A percentile compares a stretch with the other conserved stretches of the same genome.
Evolutionary conservation across 257 asterid genomes (phyloP).

Genomic region (Striga asiatica): DNA sequence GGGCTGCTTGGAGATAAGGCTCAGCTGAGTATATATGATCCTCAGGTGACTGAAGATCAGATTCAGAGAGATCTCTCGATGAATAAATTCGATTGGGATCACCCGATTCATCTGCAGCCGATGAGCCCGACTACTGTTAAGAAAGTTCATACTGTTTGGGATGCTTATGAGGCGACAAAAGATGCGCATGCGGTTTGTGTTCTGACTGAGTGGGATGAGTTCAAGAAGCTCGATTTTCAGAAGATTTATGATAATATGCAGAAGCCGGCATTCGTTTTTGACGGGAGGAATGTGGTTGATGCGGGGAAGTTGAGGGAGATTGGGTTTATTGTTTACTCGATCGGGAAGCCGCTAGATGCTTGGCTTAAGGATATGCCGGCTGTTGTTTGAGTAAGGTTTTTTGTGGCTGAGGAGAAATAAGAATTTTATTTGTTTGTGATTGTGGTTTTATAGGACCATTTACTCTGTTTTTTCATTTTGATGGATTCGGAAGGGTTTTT

Average conservation of each 20-base stretch:
- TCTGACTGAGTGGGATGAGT: slow-evolving; percentile 70
- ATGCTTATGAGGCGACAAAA: slow-evolving; percentile 52
- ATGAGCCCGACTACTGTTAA: slow-evolving; percentile 56
- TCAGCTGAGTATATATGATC: slow-evolving; percentile 54
- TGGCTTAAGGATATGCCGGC: slow-evolving; percentile 87
- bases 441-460: too few relatives aligned
- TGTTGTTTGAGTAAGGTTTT: slow-evolving; percentile 23
- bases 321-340: slow-evolving; percentile 60
- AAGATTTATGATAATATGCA: slow-evolving; percentile 61
- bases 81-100: slow-evolving; percentile 73
- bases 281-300: slow-evolving; percentile 47
- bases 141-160: slow-evolving; percentile 50
- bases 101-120: slow-evolving; percentile 67
- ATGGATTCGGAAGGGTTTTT: too few relatives aligned
- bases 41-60: slow-evolving; percentile 62
- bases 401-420: not conserved
- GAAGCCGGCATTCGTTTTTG: slow-evolving; percentile 61
- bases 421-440: too few relatives aligned
- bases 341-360: slow-evolving; percentile 62
- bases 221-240: slow-evolving; percentile 52
- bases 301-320: slow-evolving; percentile 51
- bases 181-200: slow-evolving; percentile 62
- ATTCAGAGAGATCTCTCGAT: slow-evolving; percentile 56
- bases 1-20: slow-evolving; percentile 66
- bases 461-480: too few relatives aligned